phyloP scores from a whole-genome alignment of 495 filamentous ascomycete species.

The Xylaria bambusicola region DNA sequence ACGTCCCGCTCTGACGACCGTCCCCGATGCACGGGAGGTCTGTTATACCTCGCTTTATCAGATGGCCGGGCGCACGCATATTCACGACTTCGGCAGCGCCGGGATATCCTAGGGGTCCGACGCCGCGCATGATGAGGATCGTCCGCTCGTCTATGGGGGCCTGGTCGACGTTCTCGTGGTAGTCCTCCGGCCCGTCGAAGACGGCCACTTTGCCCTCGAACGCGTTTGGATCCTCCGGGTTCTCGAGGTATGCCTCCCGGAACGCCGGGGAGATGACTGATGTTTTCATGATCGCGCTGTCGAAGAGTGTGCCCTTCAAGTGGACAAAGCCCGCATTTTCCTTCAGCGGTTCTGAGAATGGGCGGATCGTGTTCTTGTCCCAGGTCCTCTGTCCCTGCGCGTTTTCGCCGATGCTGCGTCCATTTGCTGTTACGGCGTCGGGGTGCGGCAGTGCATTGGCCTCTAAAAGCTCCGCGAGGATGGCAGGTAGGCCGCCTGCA shows the following conservation, averaged over 20 bases:
- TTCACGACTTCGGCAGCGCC: slow-evolving; percentile 60
- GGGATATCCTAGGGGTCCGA: slow-evolving; percentile 56
- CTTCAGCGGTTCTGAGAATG: slow-evolving; percentile 49
- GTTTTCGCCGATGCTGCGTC: slow-evolving; percentile 16
- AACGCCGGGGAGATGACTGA: slow-evolving; percentile 56
- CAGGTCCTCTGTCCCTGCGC: slow-evolving; percentile 16
- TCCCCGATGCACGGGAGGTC: slow-evolving; percentile 59
- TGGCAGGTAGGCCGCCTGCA: slow-evolving; percentile 55
- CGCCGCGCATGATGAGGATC: slow-evolving; percentile 57
- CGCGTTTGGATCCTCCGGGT: slow-evolving; percentile 53
- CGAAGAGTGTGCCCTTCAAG: slow-evolving; percentile 53
- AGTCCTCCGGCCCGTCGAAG: slow-evolving; percentile 59
- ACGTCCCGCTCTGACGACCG: slow-evolving; percentile 57
- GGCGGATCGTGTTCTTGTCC: slow-evolving; percentile 42
- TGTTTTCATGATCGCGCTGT: slow-evolving; percentile 61
- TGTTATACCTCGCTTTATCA: slow-evolving; percentile 50
- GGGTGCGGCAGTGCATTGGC: slow-evolving; percentile 26
- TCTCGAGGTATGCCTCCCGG: slow-evolving; percentile 47
- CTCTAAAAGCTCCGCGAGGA: slow-evolving; percentile 56
- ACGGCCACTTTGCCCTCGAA: slow-evolving; percentile 55
- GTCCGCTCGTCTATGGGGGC: slow-evolving; percentile 50
- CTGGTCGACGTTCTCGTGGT: slow-evolving; percentile 49
- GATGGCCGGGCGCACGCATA: slow-evolving; percentile 54
- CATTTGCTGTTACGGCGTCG: slow-evolving; percentile 15
- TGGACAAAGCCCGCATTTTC: slow-evolving; percentile 54